Evolutionary conservation across 495 filamentous ascomycete species (phyloP).

Genomic region (Penicillium herquei): DNA sequence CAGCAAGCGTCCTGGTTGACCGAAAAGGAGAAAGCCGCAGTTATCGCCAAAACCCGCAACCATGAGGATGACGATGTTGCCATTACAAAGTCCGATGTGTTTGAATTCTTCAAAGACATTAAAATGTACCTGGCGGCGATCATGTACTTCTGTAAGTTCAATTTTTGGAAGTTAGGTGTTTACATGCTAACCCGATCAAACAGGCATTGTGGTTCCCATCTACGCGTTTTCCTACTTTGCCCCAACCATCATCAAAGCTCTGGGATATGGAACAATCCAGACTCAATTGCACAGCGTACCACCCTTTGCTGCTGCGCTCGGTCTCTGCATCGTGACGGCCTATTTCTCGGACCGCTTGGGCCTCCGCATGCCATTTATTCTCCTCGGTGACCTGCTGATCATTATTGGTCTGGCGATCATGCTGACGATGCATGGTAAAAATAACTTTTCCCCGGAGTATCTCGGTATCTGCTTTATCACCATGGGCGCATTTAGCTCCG

Average conservation of each 20-base stretch:
- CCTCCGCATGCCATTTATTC: constrained; percentile 37
- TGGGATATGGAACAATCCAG: constrained; percentile 42
- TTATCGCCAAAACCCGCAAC: constrained; percentile 11
- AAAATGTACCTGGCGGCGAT: constrained; percentile 24
- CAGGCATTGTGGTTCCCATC: constrained; percentile 20
- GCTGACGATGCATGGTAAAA: constrained; percentile 57
- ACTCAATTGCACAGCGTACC: constrained; percentile 52
- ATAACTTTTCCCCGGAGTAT: constrained; percentile 61
- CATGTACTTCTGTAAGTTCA: constrained; percentile 24
- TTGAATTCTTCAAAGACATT: constrained; percentile 9
- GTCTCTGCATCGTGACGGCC: constrained; percentile 56
- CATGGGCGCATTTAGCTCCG: constrained; percentile 39
- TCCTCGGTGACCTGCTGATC: constrained; percentile 44
- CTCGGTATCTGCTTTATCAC: constrained; percentile 64
- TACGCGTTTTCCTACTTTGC: constrained; percentile 28
- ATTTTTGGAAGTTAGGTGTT: not conserved
- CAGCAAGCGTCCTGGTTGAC: constrained; percentile 26
- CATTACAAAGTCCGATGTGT: constrained; percentile 7
- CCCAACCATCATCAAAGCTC: constrained; percentile 40
- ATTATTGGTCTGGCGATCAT: constrained; percentile 63
- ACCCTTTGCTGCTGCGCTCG: constrained; percentile 42
- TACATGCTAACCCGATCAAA: not conserved
- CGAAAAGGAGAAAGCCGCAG: constrained; percentile 18
- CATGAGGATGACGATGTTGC: not conserved
- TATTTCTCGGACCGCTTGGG: constrained; percentile 24